Evolutionary conservation across 345 rosid species (phyloP).

Genomic region (Dipteronia sinensis): DNA sequence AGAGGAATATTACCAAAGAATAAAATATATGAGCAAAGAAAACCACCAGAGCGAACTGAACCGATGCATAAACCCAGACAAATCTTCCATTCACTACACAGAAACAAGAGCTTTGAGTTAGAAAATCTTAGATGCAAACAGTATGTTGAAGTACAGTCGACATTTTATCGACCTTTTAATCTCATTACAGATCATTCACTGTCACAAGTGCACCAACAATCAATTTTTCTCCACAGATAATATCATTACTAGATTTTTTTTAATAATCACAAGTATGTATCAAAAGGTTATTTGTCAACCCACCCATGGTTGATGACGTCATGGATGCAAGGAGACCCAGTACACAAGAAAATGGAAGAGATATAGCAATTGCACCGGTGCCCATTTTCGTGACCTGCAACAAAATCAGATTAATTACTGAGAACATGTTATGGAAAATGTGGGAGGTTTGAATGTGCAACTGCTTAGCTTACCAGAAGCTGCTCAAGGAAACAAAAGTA

Average conservation of each 20-base stretch:
- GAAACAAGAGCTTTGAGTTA: conserved; percentile 18
- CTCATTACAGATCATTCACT: not conserved
- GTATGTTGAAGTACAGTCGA: not conserved
- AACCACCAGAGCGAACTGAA: conserved; percentile 84
- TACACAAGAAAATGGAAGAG: conserved; percentile 90
- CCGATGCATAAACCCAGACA: conserved; percentile 80
- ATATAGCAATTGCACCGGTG: conserved; percentile 78
- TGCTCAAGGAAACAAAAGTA: conserved; percentile 97
- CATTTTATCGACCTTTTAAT: not conserved
- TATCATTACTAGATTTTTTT: not conserved
- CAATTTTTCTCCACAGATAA: not conserved
- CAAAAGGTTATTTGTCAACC: conserved; percentile 15
- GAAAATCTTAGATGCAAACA: conserved; percentile 11
- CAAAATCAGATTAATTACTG: not conserved
- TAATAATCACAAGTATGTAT: not conserved
- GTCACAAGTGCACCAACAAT: no score
- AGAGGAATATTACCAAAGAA: conserved; percentile 61
- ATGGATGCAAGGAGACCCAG: conserved; percentile 83
- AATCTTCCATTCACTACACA: conserved; percentile 77
- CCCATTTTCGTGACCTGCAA: conserved; percentile 80
- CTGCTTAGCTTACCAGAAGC: conserved; percentile 59
- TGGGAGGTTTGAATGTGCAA: not conserved
- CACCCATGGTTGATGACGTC: conserved; percentile 96
- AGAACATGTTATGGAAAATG: conserved; percentile 4
- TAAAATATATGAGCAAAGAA: conserved; percentile 83